Percentiles rank a stretch among this genome's conserved stretches.
Evolutionary conservation across 345 rosid genomes (phyloP).

Genomic region (Punica granatum): DNA sequence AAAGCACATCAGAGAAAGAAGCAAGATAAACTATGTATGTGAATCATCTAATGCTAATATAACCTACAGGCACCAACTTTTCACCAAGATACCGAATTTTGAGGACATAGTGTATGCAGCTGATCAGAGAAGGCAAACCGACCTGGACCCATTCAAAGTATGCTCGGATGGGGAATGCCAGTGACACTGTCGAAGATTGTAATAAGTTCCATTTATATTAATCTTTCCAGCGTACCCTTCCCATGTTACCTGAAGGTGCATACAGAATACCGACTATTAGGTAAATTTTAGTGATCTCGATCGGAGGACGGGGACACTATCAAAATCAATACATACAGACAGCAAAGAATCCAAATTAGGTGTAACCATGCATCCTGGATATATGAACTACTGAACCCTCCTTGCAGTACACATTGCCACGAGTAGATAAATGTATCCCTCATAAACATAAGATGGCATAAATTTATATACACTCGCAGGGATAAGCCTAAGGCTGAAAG

Average conservation of each 20-base stretch:
- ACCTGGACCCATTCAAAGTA: constrained; percentile 51
- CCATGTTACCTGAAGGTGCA: constrained; percentile 41
- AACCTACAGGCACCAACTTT: not conserved
- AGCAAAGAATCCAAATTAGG: no score
- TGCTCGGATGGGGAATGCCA: constrained; percentile 81
- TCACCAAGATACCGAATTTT: not conserved
- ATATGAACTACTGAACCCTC: no score
- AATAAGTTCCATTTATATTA: constrained; percentile 35
- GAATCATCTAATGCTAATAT: not conserved
- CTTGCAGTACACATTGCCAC: no score
- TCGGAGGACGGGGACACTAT: not conserved
- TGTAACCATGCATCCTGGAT: no score
- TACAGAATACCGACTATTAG: no score
- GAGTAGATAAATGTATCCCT: no score
- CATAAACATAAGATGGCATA: no score
- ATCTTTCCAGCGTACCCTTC: constrained; percentile 58
- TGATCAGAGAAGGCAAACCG: not conserved
- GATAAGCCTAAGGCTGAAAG: no score
- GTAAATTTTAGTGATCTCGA: not conserved
- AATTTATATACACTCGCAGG: no score
- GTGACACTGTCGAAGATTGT: constrained; percentile 42
- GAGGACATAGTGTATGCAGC: not conserved
- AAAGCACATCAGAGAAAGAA: not conserved
- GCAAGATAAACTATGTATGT: not conserved
- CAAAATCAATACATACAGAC: not conserved